Evolutionary conservation across 2,329 filamentous ascomycete species (phyloP).

Genomic region (Sarocladium oryzae): DNA sequence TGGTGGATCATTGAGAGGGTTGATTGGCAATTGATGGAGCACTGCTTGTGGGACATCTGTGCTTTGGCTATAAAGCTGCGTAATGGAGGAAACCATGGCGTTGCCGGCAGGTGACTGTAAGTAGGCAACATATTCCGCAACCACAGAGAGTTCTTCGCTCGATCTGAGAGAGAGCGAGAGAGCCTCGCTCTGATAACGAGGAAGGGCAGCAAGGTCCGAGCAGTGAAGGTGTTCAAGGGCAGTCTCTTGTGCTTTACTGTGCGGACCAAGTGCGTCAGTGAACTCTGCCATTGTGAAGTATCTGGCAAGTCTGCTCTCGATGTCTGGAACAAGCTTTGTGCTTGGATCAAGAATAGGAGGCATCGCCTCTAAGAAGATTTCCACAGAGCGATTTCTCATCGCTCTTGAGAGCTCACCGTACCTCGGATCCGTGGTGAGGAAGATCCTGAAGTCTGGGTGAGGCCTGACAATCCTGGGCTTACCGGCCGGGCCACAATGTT

Average conservation of each 20-base stretch:
- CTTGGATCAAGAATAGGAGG: slow-evolving; percentile 26
- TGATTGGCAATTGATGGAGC: slow-evolving; percentile 34
- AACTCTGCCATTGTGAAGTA: slow-evolving; percentile 33
- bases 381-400: slow-evolving; percentile 92
- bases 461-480: slow-evolving; percentile 73
- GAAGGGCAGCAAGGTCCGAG: slow-evolving; percentile 28
- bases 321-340: slow-evolving; percentile 33
- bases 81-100: slow-evolving; percentile 25
- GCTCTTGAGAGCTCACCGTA: slow-evolving; percentile 92
- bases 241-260: slow-evolving; percentile 13
- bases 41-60: neutral
- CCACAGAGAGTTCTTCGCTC: neutral
- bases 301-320: slow-evolving; percentile 45
- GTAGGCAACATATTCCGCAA: slow-evolving; percentile 23
- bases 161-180: neutral
- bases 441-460: slow-evolving; percentile 83
- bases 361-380: slow-evolving; percentile 65
- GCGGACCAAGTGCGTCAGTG: slow-evolving; percentile 13
- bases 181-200: neutral
- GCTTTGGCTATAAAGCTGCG: slow-evolving; percentile 23
- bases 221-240: slow-evolving; percentile 42
- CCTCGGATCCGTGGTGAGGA: slow-evolving; percentile 85
- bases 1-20: slow-evolving; percentile 52
- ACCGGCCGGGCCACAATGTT: slow-evolving; percentile 79
- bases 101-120: slow-evolving; percentile 26